A percentile compares a stretch with the other conserved stretches of the same genome.
Conservation (phyloP, 164 flowering plant genomes). For the Chloranthus sessilifolius region DNA sequence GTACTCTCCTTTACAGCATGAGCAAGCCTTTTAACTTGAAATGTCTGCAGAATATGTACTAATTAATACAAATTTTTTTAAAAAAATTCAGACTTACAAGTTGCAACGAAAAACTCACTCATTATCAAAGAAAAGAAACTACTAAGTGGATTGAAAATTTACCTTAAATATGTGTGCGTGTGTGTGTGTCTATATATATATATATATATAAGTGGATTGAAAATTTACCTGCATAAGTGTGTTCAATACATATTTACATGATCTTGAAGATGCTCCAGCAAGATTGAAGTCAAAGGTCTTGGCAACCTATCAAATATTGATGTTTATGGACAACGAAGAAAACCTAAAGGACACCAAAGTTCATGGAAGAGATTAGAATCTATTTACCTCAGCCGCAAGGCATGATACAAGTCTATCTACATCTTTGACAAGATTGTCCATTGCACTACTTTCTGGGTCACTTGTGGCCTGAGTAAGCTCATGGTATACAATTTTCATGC, state of each 20-base stretch:
- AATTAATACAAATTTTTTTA: too few species aligned
- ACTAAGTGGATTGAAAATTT: too few species aligned
- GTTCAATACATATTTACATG: slow-evolving; percentile 97
- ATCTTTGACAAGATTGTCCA: slow-evolving; percentile 87
- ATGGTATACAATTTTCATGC: slow-evolving; percentile 97
- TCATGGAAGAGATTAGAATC: neutral
- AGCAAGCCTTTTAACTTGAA: slow-evolving; percentile 86
- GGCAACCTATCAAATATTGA: slow-evolving; percentile 51
- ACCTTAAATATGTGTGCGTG: too few species aligned
- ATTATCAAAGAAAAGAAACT: too few species aligned
- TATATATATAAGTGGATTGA: neutral
- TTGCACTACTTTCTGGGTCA: slow-evolving; percentile 75
- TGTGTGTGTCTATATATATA: too few species aligned
- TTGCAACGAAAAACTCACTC: too few species aligned
- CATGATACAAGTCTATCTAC: slow-evolving; percentile 90
- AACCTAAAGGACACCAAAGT: neutral
- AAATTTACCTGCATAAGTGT: slow-evolving; percentile 87
- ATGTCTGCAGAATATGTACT: slow-evolving; percentile 78
- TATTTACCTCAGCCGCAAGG: slow-evolving; percentile 76
- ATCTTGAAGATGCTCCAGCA: slow-evolving; percentile 91
- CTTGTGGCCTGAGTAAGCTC: slow-evolving; percentile 73
- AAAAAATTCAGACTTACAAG: too few species aligned
- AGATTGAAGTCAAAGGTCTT: slow-evolving; percentile 90
- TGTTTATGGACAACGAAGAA: neutral
- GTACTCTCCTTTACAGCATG: slow-evolving; percentile 93